Conservation (phyloP, 148 eudicot species). For the Suaeda aralocaspica region DNA sequence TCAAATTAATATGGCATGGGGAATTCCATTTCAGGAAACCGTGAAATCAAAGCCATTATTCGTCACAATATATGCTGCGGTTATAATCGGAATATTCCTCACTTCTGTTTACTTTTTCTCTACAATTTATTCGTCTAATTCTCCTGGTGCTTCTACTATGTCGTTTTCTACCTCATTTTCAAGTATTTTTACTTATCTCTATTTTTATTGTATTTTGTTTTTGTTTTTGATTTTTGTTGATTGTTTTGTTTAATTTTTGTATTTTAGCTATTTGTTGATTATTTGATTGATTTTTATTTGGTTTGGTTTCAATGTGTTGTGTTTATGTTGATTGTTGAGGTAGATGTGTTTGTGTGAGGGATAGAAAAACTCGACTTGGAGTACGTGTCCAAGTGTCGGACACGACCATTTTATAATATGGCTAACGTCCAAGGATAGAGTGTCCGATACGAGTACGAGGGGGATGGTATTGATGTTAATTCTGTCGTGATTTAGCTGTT, state of each 20-base stretch:
- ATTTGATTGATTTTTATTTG: too few relatives aligned
- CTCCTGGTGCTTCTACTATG: slow-evolving; percentile 29
- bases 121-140: slow-evolving; percentile 46
- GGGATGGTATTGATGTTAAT: too few relatives aligned
- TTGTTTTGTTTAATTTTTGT: background rate
- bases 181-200: slow-evolving; percentile 8
- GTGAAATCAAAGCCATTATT: slow-evolving; percentile 76
- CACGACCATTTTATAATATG: too few relatives aligned
- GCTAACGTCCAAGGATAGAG: too few relatives aligned
- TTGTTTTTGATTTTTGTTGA: background rate
- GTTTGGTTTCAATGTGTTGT: too few relatives aligned
- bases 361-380: too few relatives aligned
- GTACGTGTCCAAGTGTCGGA: too few relatives aligned
- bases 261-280: too few relatives aligned
- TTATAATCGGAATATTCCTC: slow-evolving; percentile 54
- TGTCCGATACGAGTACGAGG: too few relatives aligned
- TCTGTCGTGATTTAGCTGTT: too few relatives aligned
- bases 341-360: too few relatives aligned
- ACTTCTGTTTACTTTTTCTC: slow-evolving; percentile 77
- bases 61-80: slow-evolving; percentile 62
- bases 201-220: background rate
- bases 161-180: slow-evolving; percentile 28
- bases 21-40: slow-evolving; percentile 40
- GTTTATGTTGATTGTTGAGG: too few relatives aligned
- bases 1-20: slow-evolving; percentile 41